Percentiles rank a stretch among this genome's conserved stretches.
These are phyloP conservation scores for Spathaspora hagerdaliae DNA, from an alignment of 805 yeast species.

Conservation along the genomic window DNA sequence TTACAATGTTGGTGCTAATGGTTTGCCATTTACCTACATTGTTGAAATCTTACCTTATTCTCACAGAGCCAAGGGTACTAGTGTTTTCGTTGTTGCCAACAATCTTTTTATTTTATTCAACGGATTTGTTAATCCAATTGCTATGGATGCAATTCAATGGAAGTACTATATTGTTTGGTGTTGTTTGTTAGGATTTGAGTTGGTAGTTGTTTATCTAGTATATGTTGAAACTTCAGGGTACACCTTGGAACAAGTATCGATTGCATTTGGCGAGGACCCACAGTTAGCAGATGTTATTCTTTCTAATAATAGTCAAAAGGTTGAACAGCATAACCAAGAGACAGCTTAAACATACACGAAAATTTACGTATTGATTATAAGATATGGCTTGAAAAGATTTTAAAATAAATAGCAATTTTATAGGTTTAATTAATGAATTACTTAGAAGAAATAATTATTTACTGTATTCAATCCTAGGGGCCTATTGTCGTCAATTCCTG, in stretches of 20 bases:
- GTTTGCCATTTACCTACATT: conserved; percentile 42
- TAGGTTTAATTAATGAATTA: too few species aligned
- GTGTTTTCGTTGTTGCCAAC: conserved; percentile 20
- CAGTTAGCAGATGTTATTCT: too few species aligned
- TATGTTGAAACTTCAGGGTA: conserved; percentile 42
- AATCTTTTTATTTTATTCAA: conserved; percentile 20
- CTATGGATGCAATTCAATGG: conserved; percentile 39
- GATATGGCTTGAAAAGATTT: too few species aligned
- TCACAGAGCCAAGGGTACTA: conserved; percentile 40
- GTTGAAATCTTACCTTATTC: conserved; percentile 40
- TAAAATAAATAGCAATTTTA: too few species aligned
- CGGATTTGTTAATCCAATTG: conserved; percentile 31
- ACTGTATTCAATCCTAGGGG: conserved; percentile 19
- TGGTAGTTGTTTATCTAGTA: conserved; percentile 24
- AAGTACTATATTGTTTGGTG: conserved; percentile 42
- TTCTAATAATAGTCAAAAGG: too few species aligned
- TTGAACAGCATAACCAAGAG: too few species aligned
- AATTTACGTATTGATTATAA: too few species aligned
- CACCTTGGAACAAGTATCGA: conserved; percentile 41
- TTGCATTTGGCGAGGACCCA: conserved; percentile 34
- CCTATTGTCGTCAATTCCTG: conserved; percentile 20
- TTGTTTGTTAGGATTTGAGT: conserved; percentile 24
- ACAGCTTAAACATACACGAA: too few species aligned
- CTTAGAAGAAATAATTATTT: conserved; percentile 22
- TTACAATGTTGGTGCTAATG: conserved; percentile 37